phyloP scores from a whole-genome alignment of 106 monocot species.

The Vanilla planifolia region DNA sequence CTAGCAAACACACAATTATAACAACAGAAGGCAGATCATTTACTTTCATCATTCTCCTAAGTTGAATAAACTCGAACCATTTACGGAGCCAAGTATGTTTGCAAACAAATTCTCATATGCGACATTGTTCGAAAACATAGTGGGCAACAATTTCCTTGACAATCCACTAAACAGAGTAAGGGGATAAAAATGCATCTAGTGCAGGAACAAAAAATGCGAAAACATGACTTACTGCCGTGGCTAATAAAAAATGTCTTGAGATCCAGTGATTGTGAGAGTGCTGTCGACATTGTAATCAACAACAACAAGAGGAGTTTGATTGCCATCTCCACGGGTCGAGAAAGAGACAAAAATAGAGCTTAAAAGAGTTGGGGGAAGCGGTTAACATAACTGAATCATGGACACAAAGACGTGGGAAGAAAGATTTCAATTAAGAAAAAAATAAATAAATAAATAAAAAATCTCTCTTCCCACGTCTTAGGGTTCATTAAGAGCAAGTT shows the following conservation, averaged over 20 bases:
- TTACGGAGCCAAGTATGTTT: background rate
- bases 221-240: background rate
- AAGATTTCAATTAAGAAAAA: no score
- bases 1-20: background rate
- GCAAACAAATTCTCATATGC: background rate
- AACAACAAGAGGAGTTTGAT: background rate
- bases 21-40: background rate
- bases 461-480: no score
- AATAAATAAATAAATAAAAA: no score
- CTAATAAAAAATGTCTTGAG: background rate
- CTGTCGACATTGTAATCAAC: background rate
- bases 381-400: no score
- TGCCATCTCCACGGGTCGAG: no score
- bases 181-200: no score
- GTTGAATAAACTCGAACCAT: background rate
- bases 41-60: background rate
- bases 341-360: no score
- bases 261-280: background rate
- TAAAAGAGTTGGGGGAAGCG: no score
- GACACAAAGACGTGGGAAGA: no score
- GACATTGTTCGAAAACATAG: background rate
- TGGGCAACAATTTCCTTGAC: background rate
- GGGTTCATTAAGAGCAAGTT: no score
- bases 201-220: background rate
- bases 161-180: background rate